Evolutionary conservation across 148 eudicot genomes (phyloP).

Genomic region (Camellia sinensis): DNA sequence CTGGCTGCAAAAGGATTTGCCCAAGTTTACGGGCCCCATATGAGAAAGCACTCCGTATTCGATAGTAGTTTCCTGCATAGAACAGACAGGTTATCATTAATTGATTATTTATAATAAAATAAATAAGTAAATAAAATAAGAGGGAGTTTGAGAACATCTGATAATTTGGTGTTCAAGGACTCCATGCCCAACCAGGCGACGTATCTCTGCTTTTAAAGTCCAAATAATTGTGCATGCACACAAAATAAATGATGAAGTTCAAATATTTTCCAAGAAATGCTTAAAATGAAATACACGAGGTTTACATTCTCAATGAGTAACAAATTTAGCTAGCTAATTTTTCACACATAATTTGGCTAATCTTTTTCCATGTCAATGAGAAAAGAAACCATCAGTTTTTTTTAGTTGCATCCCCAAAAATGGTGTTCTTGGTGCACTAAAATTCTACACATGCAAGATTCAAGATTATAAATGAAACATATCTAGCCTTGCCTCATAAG

Average conservation of each 20-base stretch:
- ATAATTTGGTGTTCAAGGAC: slow-evolving; percentile 1
- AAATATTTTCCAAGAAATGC: background rate
- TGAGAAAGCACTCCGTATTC: slow-evolving; percentile 84
- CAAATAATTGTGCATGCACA: background rate
- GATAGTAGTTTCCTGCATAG: slow-evolving; percentile 66
- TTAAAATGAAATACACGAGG: background rate
- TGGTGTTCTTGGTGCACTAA: background rate
- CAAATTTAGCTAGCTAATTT: background rate
- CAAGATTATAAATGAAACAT: background rate
- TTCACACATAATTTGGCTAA: background rate
- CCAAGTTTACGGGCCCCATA: slow-evolving; percentile 88
- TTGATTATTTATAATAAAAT: background rate
- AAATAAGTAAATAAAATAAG: background rate
- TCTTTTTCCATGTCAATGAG: background rate
- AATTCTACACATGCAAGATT: background rate
- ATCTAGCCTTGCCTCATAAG: background rate
- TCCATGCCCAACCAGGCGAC: background rate
- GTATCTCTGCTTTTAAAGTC: background rate
- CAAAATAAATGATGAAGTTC: background rate
- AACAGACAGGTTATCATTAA: background rate
- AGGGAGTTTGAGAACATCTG: background rate
- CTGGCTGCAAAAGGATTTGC: slow-evolving; percentile 55
- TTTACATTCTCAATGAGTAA: background rate
- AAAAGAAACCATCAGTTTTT: background rate
- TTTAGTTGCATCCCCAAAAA: background rate